These are phyloP conservation scores for Camellia oleifera DNA, from an alignment of 179 eudicot genomes.

Conservation along the genomic window DNA sequence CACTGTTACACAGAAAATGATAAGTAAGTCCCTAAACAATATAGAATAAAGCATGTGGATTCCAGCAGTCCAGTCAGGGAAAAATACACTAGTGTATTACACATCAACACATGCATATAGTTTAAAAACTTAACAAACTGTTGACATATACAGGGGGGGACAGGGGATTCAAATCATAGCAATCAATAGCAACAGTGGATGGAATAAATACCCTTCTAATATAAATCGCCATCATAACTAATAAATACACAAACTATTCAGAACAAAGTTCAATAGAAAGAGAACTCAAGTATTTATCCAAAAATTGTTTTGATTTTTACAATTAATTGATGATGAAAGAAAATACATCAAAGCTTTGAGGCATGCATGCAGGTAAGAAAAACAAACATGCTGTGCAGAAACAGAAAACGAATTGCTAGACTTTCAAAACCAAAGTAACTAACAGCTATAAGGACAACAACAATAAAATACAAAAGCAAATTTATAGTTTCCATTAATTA, in stretches of 20 bases:
- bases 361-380: neutral
- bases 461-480: neutral
- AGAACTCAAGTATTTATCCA: no score
- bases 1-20: conserved; percentile 49
- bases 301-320: no score
- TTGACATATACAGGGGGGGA: neutral
- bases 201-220: no score
- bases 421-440: neutral
- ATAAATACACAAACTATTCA: no score
- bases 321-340: neutral
- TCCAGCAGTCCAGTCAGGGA: neutral
- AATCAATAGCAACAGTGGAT: neutral
- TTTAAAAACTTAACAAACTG: neutral
- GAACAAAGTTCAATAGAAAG: no score
- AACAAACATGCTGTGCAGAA: neutral
- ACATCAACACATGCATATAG: neutral
- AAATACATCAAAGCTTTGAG: neutral
- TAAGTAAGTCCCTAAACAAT: conserved; percentile 4
- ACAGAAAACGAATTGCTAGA: neutral
- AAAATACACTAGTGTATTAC: neutral
- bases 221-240: no score
- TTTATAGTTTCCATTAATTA: neutral
- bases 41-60: neutral
- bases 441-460: neutral
- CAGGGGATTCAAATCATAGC: neutral